Base-by-base conservation (phyloP, 169 alveolate species). In the Plasmodium coatneyi region DNA sequence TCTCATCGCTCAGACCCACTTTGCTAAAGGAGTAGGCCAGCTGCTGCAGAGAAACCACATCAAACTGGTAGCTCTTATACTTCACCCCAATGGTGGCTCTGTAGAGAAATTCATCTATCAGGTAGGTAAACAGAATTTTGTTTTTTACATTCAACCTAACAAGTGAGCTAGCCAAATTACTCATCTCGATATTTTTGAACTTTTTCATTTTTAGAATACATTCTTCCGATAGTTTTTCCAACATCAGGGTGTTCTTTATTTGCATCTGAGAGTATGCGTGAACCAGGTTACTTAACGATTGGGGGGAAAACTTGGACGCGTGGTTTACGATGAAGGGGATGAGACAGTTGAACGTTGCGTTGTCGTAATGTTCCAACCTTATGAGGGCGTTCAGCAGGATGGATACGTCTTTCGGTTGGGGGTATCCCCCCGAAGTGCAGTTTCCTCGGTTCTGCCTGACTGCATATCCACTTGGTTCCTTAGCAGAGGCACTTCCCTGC, bases 71-170 rank as follows among this genome's bases (percentile, higher is more conserved):
- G 3, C 16, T 32, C 60, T 34, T n/a, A 60, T 79, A 89, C 52
- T 80, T 89, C 10, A 82, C 32, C n/a, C 94, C 94, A 12, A 89
- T 89, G 30, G 94, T 89, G 30, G 94, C 80, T 46, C 94, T 79
- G 71, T 89, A 89, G 32, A 89, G 43, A 80, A 89, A 89, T 54
- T 89, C 94, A n/a, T 89, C 94, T 6, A 79, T 79, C 41, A 89
- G 41, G 71, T 89, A 89, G 9, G 94, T 89, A 66, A 89, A 89
- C 36, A 89, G 60, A 22, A 70, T 71, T 30, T 89, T 89, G 32
- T 89, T 82, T 56, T 79, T 89, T 79, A 79, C 79, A 46, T 89
- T 89, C 60, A 89, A 46, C 39, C 94, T 22, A 6, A 89, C 39
- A 22, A 89, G 52, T 3, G 94, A 89, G 36, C 71, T 89, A 36